Evolutionary conservation across 108 stramenopile genomes (phyloP).

Genomic region (Discostella pseudostelligera): DNA sequence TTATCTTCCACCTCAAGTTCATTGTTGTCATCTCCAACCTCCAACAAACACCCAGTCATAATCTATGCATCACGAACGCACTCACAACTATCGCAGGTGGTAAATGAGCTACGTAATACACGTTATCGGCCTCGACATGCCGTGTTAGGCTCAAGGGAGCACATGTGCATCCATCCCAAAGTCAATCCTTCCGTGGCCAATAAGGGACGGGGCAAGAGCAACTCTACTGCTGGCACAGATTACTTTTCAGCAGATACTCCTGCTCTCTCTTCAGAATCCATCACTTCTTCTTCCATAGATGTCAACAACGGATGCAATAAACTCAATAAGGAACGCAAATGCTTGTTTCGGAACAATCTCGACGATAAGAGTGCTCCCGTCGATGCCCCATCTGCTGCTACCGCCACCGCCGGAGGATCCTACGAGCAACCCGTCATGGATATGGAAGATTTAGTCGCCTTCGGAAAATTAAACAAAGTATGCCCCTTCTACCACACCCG

Average conservation of each 20-base stretch:
- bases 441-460: constrained; percentile 91
- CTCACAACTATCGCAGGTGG: constrained; percentile 95
- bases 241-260: background rate
- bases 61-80: constrained; percentile 98
- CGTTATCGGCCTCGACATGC: constrained; percentile 91
- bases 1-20: no score
- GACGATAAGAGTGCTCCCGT: constrained; percentile 46
- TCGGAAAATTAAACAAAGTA: constrained; percentile 74
- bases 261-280: background rate
- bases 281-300: constrained; percentile 32
- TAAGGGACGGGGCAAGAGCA: constrained; percentile 19
- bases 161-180: constrained; percentile 95
- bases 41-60: constrained; percentile 61
- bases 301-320: constrained; percentile 84
- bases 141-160: constrained; percentile 93
- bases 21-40: background rate
- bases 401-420: background rate
- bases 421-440: constrained; percentile 82
- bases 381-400: background rate
- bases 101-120: constrained; percentile 89
- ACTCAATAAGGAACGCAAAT: constrained; percentile 79
- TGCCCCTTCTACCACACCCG: constrained; percentile 96
- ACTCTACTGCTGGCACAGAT: background rate
- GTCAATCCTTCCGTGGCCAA: constrained; percentile 60
- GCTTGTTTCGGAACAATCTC: constrained; percentile 71